Base-by-base conservation (phyloP, 192 early-diverging fungal species). In the Umbelopsis sp. region DNA sequence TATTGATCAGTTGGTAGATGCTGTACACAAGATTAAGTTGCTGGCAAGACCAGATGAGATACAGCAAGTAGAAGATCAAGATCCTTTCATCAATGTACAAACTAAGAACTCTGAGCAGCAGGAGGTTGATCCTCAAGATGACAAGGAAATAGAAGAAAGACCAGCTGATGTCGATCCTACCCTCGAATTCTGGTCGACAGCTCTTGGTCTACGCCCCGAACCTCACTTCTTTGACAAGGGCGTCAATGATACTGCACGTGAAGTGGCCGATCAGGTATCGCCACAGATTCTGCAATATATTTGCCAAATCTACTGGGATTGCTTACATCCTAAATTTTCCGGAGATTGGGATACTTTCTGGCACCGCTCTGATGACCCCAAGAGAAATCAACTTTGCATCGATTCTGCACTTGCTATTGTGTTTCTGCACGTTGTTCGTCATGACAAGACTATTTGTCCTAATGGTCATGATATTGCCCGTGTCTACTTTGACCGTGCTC, bases 241-340 rank as follows among this genome's bases (percentile, higher is more conserved):
- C 26, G 56, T 62, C 29, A 62, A 62, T 20, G 56, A 62, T 20
- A 62, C 56, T 34, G 56, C 56, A 62, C 56, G 41, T 56, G 31
- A 62, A 32, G 25, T 78, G 38, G 69, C 68, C 10, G 71, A 72
- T 41, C 51, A 72, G 45, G 66, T 81, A 20, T 74, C 75, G 38
- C 72, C 74, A 1, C 32, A 70, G 21, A 50, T 74, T 1, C 17
- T 81, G 8, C 70, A 81, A 22, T 71, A 74, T 26, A 71, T 74
- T 22, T 74, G 71, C 14, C 75, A 81, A 52, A 69, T 81, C 1
- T 77, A 71, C 12, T 77, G 74, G 74, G 75, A 81, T 69, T 81
- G 79, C 54, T 47, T 77, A 11, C 75, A 77, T 53, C 79, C 79
- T 32, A 77, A 77, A 32, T 72, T 71, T 41, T 71, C 65, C 14